Base-by-base conservation (phyloP, 2,329 filamentous ascomycete genomes). In the Fonsecaea pedrosoi region DNA sequence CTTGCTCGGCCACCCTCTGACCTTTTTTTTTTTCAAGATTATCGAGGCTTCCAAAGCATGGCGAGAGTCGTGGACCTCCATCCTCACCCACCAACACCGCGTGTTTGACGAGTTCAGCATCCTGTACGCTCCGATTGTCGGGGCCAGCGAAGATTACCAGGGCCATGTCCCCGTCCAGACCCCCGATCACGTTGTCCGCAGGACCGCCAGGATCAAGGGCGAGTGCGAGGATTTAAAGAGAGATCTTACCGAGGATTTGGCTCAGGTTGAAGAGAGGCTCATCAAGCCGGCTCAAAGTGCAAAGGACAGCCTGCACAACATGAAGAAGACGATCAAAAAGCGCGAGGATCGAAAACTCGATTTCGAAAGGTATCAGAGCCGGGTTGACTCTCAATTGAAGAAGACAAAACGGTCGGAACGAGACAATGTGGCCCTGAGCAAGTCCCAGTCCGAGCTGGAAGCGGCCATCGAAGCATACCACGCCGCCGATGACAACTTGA, bases 301-400 rank as follows among this genome's bases (percentile, higher is more conserved):
- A 7, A 90, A 87, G 73, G 87, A 89, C 60, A 86, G 81, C 62
- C 83, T 94, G 67, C 86, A 89, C 70, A 88, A 90, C 1, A 83
- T 95, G 76, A 89, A 90, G 74, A 95, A 93, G 80, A 89, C 89
- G 0, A 92, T 96, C 74, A 95, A 94, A 80, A 93, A 92, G 78
- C 84, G 92, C 55, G 91, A 95, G 75, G 91, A 94, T 73, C 91
- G 89, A 79, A 89, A 92, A 84, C 77, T 94, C 66, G 92, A 96
- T 76, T 95, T 89, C 75, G 92, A 96, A 78, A 87, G 90, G 72
- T 89, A 89, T 71, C 88, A 92, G 77, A 86, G 89, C 72, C 88
- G 89, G 69, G 88, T 89, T 40, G 89, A 91, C 74, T 87, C 86
- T 73, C 84, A 89, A 48, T 83, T 88, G 71, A 89, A 89, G 76